Evolutionary conservation across 2,329 filamentous ascomycete species (phyloP).

Genomic region (Cladosporium oxysporum): DNA sequence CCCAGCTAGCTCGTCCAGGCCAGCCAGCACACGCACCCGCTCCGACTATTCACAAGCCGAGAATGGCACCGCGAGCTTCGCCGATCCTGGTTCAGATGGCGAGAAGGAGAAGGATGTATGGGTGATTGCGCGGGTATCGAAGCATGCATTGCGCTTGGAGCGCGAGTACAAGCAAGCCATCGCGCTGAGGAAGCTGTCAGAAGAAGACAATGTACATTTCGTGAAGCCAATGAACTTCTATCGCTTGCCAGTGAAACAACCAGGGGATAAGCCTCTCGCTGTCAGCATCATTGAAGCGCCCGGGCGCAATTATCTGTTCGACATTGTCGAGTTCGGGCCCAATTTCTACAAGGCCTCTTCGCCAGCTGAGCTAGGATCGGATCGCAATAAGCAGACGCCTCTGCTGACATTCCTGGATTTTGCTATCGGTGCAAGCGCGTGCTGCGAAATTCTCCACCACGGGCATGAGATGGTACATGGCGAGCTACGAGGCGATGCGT

Average conservation of each 20-base stretch:
- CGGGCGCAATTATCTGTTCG: slow-evolving; percentile 70
- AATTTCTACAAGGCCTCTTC: slow-evolving; percentile 42
- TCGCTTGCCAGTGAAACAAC: slow-evolving; percentile 66
- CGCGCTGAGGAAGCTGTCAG: slow-evolving; percentile 41
- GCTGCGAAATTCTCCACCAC: slow-evolving; percentile 88
- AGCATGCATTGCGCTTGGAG: slow-evolving; percentile 80
- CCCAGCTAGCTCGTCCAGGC: slow-evolving; percentile 22
- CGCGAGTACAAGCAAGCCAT: slow-evolving; percentile 80
- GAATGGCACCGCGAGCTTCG: slow-evolving; percentile 18
- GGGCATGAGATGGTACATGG: slow-evolving; percentile 83
- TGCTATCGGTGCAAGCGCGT: slow-evolving; percentile 83
- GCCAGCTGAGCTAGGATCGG: slow-evolving; percentile 23
- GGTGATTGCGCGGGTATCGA: slow-evolving; percentile 80
- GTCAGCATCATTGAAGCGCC: slow-evolving; percentile 81
- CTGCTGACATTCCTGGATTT: slow-evolving; percentile 83
- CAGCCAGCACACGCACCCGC: slow-evolving; percentile 29
- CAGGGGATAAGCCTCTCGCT: slow-evolving; percentile 70
- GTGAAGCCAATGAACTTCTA: slow-evolving; percentile 79
- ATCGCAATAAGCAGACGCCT: slow-evolving; percentile 20
- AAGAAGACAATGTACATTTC: slow-evolving; percentile 69
- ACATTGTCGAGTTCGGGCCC: slow-evolving; percentile 75
- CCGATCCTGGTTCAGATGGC: slow-evolving; percentile 9
- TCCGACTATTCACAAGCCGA: slow-evolving; percentile 33
- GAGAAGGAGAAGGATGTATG: slow-evolving; percentile 40
- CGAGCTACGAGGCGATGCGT: slow-evolving; percentile 86